Evolutionary conservation across 139 green algal genomes (phyloP).

Genomic region (Parachlorella kessleri): DNA sequence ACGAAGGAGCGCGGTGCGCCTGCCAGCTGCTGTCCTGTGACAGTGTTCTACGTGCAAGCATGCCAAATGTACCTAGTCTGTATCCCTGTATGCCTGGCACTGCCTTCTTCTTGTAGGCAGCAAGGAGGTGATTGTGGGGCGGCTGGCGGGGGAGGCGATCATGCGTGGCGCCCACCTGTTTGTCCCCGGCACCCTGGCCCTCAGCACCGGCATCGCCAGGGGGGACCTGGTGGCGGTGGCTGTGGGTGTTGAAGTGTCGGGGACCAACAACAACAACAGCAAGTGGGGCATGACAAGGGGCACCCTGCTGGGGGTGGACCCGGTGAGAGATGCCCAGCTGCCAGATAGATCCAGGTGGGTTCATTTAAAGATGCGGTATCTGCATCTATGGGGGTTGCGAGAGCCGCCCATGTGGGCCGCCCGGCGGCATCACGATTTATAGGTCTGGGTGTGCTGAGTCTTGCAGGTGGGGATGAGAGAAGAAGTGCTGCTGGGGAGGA

Average conservation of each 20-base stretch:
- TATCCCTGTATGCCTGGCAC: too few species aligned
- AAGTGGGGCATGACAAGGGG: constrained; percentile 59
- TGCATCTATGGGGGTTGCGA: too few species aligned
- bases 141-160: constrained; percentile 84
- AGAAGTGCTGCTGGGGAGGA: too few species aligned
- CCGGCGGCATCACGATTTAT: too few species aligned
- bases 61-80: too few species aligned
- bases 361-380: too few species aligned
- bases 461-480: too few species aligned
- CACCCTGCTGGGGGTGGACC: constrained; percentile 40
- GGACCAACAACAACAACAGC: neutral
- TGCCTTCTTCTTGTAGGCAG: constrained; percentile 20
- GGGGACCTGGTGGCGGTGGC: constrained; percentile 81
- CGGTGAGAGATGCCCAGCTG: neutral
- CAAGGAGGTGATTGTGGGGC: constrained; percentile 76
- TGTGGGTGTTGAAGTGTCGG: constrained; percentile 63
- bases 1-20: too few species aligned
- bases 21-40: too few species aligned
- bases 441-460: too few species aligned
- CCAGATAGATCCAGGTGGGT: neutral
- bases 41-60: too few species aligned
- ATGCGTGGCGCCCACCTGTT: constrained; percentile 83
- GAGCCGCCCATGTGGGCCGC: too few species aligned
- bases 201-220: constrained; percentile 48
- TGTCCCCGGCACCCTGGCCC: constrained; percentile 58